Base-by-base conservation (phyloP, 2,329 filamentous ascomycete genomes). In the Xylariomycetidae sp. region DNA sequence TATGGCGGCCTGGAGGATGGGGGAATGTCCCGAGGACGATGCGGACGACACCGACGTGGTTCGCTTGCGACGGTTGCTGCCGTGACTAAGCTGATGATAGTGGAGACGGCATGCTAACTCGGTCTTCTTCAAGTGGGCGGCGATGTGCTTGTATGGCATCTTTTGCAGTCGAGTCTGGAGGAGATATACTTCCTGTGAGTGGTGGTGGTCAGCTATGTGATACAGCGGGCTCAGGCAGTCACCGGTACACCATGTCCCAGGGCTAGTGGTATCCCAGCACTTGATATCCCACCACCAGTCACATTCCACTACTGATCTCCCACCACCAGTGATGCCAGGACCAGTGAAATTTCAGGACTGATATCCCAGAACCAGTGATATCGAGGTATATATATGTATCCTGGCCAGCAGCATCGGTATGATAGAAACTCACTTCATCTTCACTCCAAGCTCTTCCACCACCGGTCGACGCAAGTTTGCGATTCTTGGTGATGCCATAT, bases 91-190 rank as follows among this genome's bases (percentile, higher is more conserved):
- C 55, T 92, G 86, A 54, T 94, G 86, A 57, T 87, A 90, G 62
- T 92, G 87, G 42, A 94, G 74, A 43, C 87, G 85, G 64, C 86
- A 94, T 30, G 86, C 86, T 39, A 92, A 70, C 65, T 92, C 86
- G 1, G 86, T 92, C 70, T 92, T 94, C 64, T 88, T 87, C 48
- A 92, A 67, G 50, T 89, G 82, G 38, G 82, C 77, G 38, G 86
- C 86, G 56, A 92, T 92, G 58, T 90, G 85, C 70, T 90, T 92
- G 64, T 92, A 92, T 1, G 86, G 86, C 80, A 90, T 88, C 65
- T 90, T 90, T 53, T 89, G 84, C 52, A 86, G 76, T 38, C 86
- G 83, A 40, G 84, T 89, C 62, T 88, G 84, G 41, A 92, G 74
- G 34, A 92, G 80, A 59, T 90, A 92, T 37, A 80, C 74, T 64